Conservation (phyloP, 805 yeast genomes). For the Nakazawaea molendinolei region DNA sequence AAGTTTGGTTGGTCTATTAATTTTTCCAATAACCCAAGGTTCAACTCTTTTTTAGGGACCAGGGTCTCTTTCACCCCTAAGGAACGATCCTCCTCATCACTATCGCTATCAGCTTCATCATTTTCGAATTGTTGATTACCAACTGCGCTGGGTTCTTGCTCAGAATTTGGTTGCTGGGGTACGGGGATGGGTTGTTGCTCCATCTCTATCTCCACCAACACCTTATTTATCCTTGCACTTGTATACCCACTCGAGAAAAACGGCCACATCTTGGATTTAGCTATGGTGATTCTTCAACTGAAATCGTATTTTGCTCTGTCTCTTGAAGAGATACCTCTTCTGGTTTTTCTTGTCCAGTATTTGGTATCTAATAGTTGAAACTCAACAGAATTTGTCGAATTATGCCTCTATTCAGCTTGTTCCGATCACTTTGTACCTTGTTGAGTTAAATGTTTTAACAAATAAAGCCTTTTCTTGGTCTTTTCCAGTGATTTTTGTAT, state of each 20-base stretch:
- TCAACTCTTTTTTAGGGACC: conserved; percentile 13
- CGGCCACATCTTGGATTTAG: conserved; percentile 25
- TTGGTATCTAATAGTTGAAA: no score
- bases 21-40: conserved; percentile 24
- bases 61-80: conserved; percentile 4
- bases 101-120: conserved; percentile 8
- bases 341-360: neutral
- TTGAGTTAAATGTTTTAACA: no score
- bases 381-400: no score
- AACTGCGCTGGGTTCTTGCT: conserved; percentile 19
- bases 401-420: no score
- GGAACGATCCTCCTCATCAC: conserved; percentile 8
- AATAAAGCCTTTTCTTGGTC: no score
- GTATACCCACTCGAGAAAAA: conserved; percentile 30
- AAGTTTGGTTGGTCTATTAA: conserved; percentile 29
- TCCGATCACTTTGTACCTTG: no score
- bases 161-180: conserved; percentile 22
- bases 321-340: neutral
- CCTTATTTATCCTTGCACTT: conserved; percentile 29
- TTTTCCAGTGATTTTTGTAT: no score
- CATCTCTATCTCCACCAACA: conserved; percentile 29
- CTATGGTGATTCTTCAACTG: neutral
- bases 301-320: neutral
- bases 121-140: neutral
- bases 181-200: conserved; percentile 20